phyloP scores from a whole-genome alignment of 371 early-diverging fungal species.

The Syncephalastrum monosporum region DNA sequence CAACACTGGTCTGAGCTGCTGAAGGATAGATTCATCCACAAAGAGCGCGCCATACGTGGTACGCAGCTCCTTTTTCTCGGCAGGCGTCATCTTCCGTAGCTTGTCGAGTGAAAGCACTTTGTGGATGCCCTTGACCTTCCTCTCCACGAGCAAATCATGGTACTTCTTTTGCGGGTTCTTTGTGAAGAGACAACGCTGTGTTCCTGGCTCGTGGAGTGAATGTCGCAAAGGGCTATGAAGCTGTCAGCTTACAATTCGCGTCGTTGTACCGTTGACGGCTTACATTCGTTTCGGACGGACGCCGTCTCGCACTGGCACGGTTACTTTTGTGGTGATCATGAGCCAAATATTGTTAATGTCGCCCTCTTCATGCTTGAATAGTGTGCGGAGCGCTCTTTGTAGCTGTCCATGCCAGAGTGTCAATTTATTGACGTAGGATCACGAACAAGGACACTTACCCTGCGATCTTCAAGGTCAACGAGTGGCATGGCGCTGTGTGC shows the following conservation, averaged over 20 bases:
- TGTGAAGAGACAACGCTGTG: conserved; percentile 76
- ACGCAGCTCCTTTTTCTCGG: conserved; percentile 75
- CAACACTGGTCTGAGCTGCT: conserved; percentile 74
- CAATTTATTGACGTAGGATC: not conserved
- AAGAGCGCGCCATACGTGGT: conserved; percentile 80
- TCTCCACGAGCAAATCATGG: conserved; percentile 66
- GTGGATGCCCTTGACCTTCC: conserved; percentile 57
- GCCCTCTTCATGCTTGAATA: conserved; percentile 33
- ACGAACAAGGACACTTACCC: not conserved
- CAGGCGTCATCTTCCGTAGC: conserved; percentile 70
- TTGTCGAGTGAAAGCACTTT: conserved; percentile 82
- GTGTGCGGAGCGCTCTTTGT: conserved; percentile 31
- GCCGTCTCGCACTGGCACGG: conserved; percentile 15
- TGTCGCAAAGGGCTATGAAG: conserved; percentile 42
- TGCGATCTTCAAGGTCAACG: conserved; percentile 10
- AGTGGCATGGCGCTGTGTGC: conserved; percentile 3
- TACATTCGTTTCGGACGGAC: conserved; percentile 37
- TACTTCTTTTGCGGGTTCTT: conserved; percentile 80
- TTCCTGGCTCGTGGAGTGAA: conserved; percentile 33
- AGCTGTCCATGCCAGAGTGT: conserved; percentile 14
- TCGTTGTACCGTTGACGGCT: not conserved
- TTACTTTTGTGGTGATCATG: conserved; percentile 30
- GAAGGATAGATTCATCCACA: conserved; percentile 78
- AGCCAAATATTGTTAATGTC: conserved; percentile 30
- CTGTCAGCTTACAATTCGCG: not conserved